phyloP scores from a whole-genome alignment of 208 protist genomes.

The Wallacemonas sp. region DNA sequence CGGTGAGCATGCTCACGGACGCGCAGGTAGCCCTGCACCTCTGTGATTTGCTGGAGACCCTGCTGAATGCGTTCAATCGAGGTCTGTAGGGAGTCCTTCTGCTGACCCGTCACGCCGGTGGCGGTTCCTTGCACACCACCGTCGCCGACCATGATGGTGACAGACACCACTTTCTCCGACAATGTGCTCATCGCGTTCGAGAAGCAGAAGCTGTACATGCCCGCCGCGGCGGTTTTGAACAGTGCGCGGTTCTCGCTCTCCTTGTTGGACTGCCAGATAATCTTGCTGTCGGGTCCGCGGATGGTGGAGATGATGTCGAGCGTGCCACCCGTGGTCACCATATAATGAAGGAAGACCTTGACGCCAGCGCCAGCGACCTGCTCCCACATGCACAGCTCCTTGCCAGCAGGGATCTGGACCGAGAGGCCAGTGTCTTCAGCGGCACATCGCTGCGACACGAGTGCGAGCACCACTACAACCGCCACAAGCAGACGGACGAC shows the following conservation, averaged over 20 bases:
- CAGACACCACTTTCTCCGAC: constrained; percentile 76
- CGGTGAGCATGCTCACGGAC: constrained; percentile 71
- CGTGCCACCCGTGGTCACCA: constrained; percentile 72
- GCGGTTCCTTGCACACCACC: constrained; percentile 1
- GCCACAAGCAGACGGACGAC: background rate
- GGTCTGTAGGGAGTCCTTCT: constrained; percentile 49
- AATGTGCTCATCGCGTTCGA: constrained; percentile 86
- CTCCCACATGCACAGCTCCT: constrained; percentile 84
- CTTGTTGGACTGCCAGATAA: constrained; percentile 56
- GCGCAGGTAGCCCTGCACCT: constrained; percentile 73
- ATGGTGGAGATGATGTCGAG: constrained; percentile 77
- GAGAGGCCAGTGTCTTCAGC: constrained; percentile 48
- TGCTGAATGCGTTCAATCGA: constrained; percentile 62
- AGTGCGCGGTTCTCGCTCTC: constrained; percentile 69
- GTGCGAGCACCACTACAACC: constrained; percentile 22
- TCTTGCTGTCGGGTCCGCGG: constrained; percentile 32
- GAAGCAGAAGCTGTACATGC: constrained; percentile 84
- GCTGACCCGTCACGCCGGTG: background rate
- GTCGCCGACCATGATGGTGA: constrained; percentile 61
- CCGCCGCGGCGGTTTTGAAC: constrained; percentile 68
- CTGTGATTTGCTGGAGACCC: constrained; percentile 68
- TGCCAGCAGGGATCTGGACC: constrained; percentile 44
- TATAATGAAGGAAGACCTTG: constrained; percentile 77
- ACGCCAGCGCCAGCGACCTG: constrained; percentile 38
- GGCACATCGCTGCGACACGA: constrained; percentile 1